A percentile compares a stretch with the other conserved stretches of the same genome.
Conservation (phyloP, 176 grass and related monocot species). For the Musa schizocarpa region DNA sequence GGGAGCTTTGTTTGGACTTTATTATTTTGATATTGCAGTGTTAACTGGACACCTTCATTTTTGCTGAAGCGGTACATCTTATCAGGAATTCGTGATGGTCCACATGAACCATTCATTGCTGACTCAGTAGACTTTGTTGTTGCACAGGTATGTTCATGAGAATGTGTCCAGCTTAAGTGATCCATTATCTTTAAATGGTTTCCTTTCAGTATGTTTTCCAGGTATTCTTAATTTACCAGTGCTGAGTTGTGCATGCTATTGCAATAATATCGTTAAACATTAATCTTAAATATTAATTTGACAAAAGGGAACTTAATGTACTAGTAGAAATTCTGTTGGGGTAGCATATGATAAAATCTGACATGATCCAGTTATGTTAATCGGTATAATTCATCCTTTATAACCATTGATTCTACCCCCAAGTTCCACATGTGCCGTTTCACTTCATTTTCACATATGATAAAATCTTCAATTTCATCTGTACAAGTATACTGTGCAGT, state of each 20-base stretch:
- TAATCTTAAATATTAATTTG: background rate
- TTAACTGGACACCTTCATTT: constrained; percentile 96
- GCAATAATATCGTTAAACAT: background rate
- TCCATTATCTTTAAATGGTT: background rate
- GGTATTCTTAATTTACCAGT: background rate
- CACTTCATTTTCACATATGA: background rate
- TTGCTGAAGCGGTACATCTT: constrained; percentile 93
- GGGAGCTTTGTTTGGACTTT: background rate
- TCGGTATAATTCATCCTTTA: background rate
- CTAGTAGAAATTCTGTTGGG: background rate
- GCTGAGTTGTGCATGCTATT: background rate
- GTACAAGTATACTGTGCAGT: background rate
- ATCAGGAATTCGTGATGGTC: constrained; percentile 84
- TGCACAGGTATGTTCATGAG: constrained; percentile 41
- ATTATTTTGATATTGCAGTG: constrained; percentile 57
- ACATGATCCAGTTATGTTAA: background rate
- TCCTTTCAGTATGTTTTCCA: background rate
- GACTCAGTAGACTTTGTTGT: constrained; percentile 99
- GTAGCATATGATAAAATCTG: background rate
- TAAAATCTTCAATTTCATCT: too few species aligned
- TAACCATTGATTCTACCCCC: background rate
- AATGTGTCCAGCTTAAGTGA: background rate
- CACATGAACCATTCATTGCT: constrained; percentile 92
- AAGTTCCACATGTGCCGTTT: background rate
- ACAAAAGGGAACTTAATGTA: background rate